These are phyloP conservation scores for Mucor plumbeus DNA, from an alignment of 371 early-diverging fungal species.

Conservation along the genomic window DNA sequence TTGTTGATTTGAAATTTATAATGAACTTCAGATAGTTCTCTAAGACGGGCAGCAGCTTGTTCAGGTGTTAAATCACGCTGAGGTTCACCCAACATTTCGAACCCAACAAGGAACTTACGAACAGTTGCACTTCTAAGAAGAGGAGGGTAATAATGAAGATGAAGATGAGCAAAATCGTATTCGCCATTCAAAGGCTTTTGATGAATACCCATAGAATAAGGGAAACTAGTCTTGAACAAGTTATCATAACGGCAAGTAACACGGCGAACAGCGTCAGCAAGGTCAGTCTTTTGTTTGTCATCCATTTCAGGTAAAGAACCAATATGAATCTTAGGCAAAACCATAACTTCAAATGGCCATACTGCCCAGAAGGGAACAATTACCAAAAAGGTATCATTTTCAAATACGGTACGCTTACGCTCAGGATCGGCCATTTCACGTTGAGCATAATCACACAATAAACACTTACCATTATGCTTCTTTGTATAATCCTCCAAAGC, in stretches of 20 bases:
- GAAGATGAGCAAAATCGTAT: constrained; percentile 72
- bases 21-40: constrained; percentile 62
- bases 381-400: constrained; percentile 80
- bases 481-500: constrained; percentile 63
- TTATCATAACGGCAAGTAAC: constrained; percentile 91
- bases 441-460: constrained; percentile 82
- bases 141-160: constrained; percentile 95
- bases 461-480: constrained; percentile 56
- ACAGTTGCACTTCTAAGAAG: constrained; percentile 87
- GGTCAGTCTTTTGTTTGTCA: constrained; percentile 50
- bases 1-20: constrained; percentile 50
- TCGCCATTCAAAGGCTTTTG: constrained; percentile 72
- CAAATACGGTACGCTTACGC: constrained; percentile 73
- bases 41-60: constrained; percentile 76
- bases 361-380: constrained; percentile 95
- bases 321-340: constrained; percentile 76
- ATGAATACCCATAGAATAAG: constrained; percentile 96
- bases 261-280: constrained; percentile 77
- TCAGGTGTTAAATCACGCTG: constrained; percentile 96
- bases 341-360: constrained; percentile 95
- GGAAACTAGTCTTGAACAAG: constrained; percentile 89
- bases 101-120: constrained; percentile 96
- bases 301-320: constrained; percentile 60
- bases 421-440: constrained; percentile 64
- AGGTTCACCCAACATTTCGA: constrained; percentile 91